A percentile compares a stretch with the other conserved stretches of the same genome.
phyloP scores from a whole-genome alignment of 805 yeast genomes.

The Metschnikowia borealis region DNA sequence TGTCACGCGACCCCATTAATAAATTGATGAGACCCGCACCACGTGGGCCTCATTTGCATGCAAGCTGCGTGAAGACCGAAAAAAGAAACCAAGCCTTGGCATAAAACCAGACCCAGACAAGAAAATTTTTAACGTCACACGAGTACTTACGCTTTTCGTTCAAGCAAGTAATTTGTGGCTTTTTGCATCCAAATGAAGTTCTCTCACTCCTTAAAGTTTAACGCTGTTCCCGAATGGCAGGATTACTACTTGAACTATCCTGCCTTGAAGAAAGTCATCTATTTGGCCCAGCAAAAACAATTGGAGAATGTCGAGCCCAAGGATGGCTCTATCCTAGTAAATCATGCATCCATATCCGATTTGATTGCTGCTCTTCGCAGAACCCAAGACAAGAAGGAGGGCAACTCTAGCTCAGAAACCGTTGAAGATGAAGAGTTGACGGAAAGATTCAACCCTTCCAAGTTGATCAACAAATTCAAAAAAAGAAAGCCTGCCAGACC shows the following conservation, averaged over 20 bases:
- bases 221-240: constrained; percentile 54
- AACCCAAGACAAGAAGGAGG: constrained; percentile 9
- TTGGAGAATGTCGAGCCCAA: constrained; percentile 21
- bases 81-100: constrained; percentile 1
- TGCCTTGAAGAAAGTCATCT: constrained; percentile 52
- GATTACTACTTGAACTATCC: constrained; percentile 44
- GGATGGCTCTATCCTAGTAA: constrained; percentile 22
- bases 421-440: constrained; percentile 6
- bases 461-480: constrained; percentile 19
- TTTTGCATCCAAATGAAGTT: constrained; percentile 37
- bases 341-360: constrained; percentile 26
- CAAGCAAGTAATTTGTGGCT: background rate
- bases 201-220: constrained; percentile 46
- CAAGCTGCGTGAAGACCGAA: constrained; percentile 1
- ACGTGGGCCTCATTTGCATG: constrained; percentile 3
- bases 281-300: constrained; percentile 47
- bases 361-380: constrained; percentile 19
- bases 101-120: background rate
- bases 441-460: constrained; percentile 16
- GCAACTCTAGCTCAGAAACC: constrained; percentile 1
- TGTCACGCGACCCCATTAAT: background rate
- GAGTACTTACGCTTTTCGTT: constrained; percentile 3
- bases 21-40: background rate
- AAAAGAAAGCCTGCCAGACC: constrained; percentile 9
- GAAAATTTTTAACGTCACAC: constrained; percentile 7